phyloP scores from a whole-genome alignment of 345 rosid species.

The Gossypium thurberi region DNA sequence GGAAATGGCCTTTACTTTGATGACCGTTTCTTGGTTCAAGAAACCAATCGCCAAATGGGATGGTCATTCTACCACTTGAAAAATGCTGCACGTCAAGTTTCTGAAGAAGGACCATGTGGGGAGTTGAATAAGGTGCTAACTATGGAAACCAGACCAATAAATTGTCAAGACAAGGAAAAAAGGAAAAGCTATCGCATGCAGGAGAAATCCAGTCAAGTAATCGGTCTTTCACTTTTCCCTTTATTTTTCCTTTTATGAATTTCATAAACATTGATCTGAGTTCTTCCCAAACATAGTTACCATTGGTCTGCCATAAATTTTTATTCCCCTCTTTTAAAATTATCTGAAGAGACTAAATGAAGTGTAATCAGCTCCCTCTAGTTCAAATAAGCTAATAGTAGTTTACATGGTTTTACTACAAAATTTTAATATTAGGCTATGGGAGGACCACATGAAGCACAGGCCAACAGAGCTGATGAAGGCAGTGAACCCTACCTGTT shows the following conservation, averaged over 20 bases:
- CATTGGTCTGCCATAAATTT: not conserved
- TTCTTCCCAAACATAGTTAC: not conserved
- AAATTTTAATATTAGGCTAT: conserved; percentile 2
- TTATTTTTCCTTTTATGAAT: conserved; percentile 1
- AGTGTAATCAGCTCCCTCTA: not conserved
- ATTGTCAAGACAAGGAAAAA: not conserved
- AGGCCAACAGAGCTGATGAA: conserved; percentile 6
- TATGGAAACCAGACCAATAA: no score
- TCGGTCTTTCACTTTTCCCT: conserved; percentile 2
- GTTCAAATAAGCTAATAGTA: not conserved
- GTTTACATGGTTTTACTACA: not conserved
- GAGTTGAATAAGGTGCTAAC: not conserved
- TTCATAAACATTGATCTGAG: not conserved
- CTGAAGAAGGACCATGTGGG: not conserved
- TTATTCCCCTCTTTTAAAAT: not conserved
- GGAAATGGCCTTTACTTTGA: not conserved
- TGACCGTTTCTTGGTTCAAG: conserved; percentile 23
- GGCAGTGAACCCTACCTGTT: conserved; percentile 3
- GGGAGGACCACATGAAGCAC: not conserved
- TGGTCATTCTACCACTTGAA: conserved; percentile 17
- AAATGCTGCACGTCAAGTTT: not conserved
- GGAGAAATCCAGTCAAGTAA: conserved; percentile 14
- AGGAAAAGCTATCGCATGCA: not conserved
- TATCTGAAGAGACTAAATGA: not conserved
- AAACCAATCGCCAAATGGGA: not conserved